These are phyloP conservation scores for Tremella yokohamensis DNA, from an alignment of 768 basidiomycete genomes.

Conservation along the genomic window DNA sequence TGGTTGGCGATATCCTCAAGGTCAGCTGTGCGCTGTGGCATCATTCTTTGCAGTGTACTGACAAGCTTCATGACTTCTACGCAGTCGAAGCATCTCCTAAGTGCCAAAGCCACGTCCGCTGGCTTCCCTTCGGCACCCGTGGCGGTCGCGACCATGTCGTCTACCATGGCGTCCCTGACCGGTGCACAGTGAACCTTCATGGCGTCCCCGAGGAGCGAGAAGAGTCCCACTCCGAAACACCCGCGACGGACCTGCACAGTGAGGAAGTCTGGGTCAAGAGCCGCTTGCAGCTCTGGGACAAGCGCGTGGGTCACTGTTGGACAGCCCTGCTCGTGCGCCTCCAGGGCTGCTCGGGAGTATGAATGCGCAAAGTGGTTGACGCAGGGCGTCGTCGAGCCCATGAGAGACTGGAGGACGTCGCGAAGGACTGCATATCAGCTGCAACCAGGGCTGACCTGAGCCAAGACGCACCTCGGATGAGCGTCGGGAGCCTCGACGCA, in stretches of 20 bases:
- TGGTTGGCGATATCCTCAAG: conserved; percentile 90
- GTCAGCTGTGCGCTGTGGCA: conserved; percentile 14
- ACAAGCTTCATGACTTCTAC: conserved; percentile 94
- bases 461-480: conserved; percentile 36
- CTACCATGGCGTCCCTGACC: conserved; percentile 79
- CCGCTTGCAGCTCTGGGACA: conserved; percentile 64
- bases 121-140: conserved; percentile 64
- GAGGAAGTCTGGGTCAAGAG: conserved; percentile 78
- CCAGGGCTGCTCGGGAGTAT: conserved; percentile 32
- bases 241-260: conserved; percentile 73
- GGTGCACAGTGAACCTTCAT: conserved; percentile 90
- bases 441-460: neutral
- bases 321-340: conserved; percentile 53
- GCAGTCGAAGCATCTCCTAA: conserved; percentile 81
- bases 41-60: conserved; percentile 54
- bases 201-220: conserved; percentile 71
- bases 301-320: conserved; percentile 62
- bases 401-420: conserved; percentile 76
- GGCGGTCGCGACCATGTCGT: conserved; percentile 74
- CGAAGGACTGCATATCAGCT: conserved; percentile 60
- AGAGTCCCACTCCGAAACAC: conserved; percentile 75
- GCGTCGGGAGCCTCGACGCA: conserved; percentile 34
- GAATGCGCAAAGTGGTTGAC: conserved; percentile 38
- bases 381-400: conserved; percentile 62
- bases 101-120: conserved; percentile 74